Percentiles rank a stretch among this genome's conserved stretches.
These are phyloP conservation scores for Tulasnella calospora DNA, from an alignment of 768 basidiomycete species.

Conservation along the genomic window DNA sequence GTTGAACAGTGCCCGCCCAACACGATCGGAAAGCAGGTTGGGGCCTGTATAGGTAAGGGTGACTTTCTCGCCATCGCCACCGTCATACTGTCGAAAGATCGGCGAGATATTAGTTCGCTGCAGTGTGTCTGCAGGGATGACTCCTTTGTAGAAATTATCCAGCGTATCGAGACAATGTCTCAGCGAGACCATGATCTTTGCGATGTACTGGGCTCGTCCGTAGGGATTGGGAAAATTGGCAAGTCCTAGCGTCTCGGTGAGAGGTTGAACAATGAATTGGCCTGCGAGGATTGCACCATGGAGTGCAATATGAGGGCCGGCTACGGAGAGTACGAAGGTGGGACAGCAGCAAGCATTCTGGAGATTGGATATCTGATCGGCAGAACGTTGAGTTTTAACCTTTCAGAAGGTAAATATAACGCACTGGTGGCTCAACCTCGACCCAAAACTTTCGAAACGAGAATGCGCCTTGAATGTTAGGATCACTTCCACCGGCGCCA, in stretches of 20 bases:
- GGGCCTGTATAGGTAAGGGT: no score
- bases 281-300: constrained; percentile 36
- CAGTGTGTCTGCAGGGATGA: no score
- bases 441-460: constrained; percentile 15
- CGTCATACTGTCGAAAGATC: no score
- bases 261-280: constrained; percentile 35
- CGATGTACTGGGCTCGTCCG: no score
- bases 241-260: constrained; percentile 34
- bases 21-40: no score
- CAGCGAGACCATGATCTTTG: no score
- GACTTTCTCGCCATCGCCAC: no score
- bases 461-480: constrained; percentile 20
- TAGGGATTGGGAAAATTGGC: no score
- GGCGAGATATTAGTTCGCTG: no score
- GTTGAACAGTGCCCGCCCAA: no score
- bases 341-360: constrained; percentile 34
- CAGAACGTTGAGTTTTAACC: background rate
- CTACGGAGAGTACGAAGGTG: constrained; percentile 35
- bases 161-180: no score
- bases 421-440: background rate
- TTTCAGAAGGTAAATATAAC: background rate
- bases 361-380: constrained; percentile 1
- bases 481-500: constrained; percentile 19
- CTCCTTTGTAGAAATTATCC: no score
- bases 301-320: constrained; percentile 37